Percentiles rank a stretch among this genome's conserved stretches.
Conservation (phyloP, 495 filamentous ascomycete species). For the Astrothelium subdiscretum region DNA sequence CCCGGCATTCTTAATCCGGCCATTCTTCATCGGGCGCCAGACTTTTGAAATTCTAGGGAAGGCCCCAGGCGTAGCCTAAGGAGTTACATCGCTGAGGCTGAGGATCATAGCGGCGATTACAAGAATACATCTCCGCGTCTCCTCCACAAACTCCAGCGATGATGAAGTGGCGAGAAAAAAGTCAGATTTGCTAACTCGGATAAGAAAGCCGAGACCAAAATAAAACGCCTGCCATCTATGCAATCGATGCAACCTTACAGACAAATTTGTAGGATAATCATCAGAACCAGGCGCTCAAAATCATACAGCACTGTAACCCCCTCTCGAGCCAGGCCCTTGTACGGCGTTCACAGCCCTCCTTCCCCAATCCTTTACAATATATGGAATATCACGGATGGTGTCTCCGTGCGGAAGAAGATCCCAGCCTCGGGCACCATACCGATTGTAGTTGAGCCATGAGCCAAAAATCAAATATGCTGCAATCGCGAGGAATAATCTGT, state of each 20-base stretch:
- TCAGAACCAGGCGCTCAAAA: not conserved
- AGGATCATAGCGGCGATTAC: too few relatives aligned
- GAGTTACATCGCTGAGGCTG: too few relatives aligned
- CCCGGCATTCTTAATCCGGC: not conserved
- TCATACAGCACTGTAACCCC: slow-evolving; percentile 91
- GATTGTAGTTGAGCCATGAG: slow-evolving; percentile 98
- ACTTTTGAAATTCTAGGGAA: too few relatives aligned
- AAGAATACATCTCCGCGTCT: too few relatives aligned
- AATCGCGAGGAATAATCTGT: slow-evolving; percentile 68
- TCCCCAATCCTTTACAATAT: slow-evolving; percentile 80
- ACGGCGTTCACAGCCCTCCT: slow-evolving; percentile 68
- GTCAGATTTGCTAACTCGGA: not conserved
- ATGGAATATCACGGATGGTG: slow-evolving; percentile 82
- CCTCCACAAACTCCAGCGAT: not conserved
- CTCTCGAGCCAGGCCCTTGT: slow-evolving; percentile 66
- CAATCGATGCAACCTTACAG: not conserved
- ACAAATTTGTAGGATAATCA: not conserved
- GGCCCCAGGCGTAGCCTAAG: too few relatives aligned
- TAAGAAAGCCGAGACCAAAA: not conserved
- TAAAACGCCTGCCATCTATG: not conserved
- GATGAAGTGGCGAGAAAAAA: not conserved
- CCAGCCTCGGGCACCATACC: slow-evolving; percentile 89
- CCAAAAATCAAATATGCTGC: slow-evolving; percentile 95
- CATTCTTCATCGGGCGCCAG: too few relatives aligned
- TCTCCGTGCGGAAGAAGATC: slow-evolving; percentile 90